phyloP scores from a whole-genome alignment of 371 early-diverging fungal genomes.

The Lichtheimia ornata region DNA sequence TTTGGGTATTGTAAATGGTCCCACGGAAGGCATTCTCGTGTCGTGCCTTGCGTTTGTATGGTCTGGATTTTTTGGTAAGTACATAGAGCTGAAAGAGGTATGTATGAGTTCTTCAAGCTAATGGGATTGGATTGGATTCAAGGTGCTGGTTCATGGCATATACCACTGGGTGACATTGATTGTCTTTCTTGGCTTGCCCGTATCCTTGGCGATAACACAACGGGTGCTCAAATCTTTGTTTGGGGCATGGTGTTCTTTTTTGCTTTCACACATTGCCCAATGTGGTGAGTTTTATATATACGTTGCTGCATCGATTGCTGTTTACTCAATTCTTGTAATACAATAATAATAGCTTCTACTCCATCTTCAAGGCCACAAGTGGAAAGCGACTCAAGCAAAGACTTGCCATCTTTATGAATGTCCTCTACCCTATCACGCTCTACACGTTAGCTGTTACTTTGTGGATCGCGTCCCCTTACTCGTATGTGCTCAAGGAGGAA shows the following conservation, averaged over 20 bases:
- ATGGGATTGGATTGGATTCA: constrained; percentile 7
- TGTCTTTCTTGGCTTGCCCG: constrained; percentile 19
- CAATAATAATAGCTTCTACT: constrained; percentile 14
- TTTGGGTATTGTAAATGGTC: constrained; percentile 92
- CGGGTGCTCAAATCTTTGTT: constrained; percentile 40
- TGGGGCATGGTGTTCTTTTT: constrained; percentile 38
- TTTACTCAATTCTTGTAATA: too few relatives aligned
- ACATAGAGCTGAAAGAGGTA: neutral
- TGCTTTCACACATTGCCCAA: constrained; percentile 38
- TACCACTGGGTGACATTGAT: constrained; percentile 27
- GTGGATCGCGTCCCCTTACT: constrained; percentile 76
- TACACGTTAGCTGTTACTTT: constrained; percentile 10
- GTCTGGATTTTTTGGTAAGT: constrained; percentile 65
- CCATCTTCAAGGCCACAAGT: constrained; percentile 66
- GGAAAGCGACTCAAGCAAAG: constrained; percentile 29
- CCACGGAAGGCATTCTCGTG: constrained; percentile 92
- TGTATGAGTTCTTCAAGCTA: neutral
- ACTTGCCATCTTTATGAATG: constrained; percentile 12
- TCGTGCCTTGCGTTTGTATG: constrained; percentile 69
- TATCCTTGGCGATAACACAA: constrained; percentile 25
- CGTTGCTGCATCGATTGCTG: too few relatives aligned
- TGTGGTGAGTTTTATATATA: constrained; percentile 30
- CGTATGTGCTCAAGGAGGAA: constrained; percentile 58
- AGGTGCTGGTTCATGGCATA: constrained; percentile 46
- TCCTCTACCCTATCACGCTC: constrained; percentile 13